Percentiles rank a stretch among this genome's conserved stretches.
Conservation (phyloP, 2,329 filamentous ascomycete genomes). For the Diaporthe humulicola region DNA sequence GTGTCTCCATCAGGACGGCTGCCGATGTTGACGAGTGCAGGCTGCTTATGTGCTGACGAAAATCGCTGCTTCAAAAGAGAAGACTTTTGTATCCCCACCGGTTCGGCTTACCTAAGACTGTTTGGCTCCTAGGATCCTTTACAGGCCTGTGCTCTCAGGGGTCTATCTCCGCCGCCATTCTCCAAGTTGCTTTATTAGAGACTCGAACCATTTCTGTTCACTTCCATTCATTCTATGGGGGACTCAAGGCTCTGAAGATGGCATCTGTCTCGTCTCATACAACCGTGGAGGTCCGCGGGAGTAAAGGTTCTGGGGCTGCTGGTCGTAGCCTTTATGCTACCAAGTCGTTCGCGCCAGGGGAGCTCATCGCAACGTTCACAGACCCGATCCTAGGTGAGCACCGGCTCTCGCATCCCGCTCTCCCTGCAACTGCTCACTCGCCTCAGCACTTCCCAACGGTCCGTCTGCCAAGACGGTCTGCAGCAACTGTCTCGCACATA, state of each 20-base stretch:
- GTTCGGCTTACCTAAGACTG: conserved; percentile 35
- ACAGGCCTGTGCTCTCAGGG: conserved; percentile 29
- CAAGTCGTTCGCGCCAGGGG: conserved; percentile 58
- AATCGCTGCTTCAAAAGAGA: background rate
- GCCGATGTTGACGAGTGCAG: background rate
- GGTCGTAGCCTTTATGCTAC: conserved; percentile 63
- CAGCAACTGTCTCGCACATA: conserved; percentile 60
- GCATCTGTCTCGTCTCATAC: conserved; percentile 29
- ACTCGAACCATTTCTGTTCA: background rate
- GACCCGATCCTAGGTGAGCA: conserved; percentile 53
- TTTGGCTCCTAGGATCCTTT: background rate
- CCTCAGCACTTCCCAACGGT: conserved; percentile 59
- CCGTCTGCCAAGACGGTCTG: conserved; percentile 59
- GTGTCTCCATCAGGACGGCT: background rate
- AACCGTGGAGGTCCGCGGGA: conserved; percentile 33
- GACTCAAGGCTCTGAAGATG: conserved; percentile 6
- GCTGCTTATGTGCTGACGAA: background rate
- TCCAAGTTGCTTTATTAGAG: background rate
- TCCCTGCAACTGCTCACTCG: background rate
- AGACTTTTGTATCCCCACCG: conserved; percentile 27
- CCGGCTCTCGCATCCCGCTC: background rate
- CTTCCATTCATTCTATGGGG: background rate
- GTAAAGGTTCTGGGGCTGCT: conserved; percentile 44
- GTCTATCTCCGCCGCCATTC: background rate
- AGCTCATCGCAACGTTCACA: conserved; percentile 59